Conservation (phyloP, 2,329 filamentous ascomycete species). For the Aspergillus brunneoviolaceus region DNA sequence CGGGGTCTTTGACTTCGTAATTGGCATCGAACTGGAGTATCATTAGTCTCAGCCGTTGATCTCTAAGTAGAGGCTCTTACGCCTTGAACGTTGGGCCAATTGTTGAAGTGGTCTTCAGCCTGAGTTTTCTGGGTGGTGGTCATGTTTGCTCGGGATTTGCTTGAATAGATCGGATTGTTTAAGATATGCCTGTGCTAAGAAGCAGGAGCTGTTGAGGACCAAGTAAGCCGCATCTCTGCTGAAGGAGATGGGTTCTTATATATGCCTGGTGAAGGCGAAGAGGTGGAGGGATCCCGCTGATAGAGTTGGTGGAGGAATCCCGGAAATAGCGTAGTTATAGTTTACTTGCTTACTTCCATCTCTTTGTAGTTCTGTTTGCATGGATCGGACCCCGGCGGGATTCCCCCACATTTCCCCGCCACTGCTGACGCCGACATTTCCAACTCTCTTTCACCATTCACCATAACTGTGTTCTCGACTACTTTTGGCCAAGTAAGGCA, state of each 20-base stretch:
- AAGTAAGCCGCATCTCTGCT: neutral
- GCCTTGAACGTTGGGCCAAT: constrained; percentile 55
- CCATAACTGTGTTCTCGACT: too few species aligned
- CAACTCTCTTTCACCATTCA: neutral
- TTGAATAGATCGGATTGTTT: neutral
- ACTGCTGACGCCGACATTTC: neutral
- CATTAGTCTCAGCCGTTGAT: too few species aligned
- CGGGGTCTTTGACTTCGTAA: constrained; percentile 64
- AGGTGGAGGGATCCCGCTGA: constrained; percentile 4
- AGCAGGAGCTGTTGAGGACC: neutral
- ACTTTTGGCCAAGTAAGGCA: too few species aligned
- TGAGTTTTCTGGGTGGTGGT: neutral
- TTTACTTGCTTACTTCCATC: too few species aligned
- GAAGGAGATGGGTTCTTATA: too few species aligned
- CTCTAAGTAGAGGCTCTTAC: constrained; percentile 26
- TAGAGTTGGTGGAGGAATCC: neutral
- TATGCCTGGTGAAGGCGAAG: neutral
- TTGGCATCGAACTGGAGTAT: constrained; percentile 63
- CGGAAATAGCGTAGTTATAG: neutral
- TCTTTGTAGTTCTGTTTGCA: neutral
- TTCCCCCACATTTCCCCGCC: neutral
- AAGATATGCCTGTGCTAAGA: neutral
- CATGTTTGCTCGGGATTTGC: neutral
- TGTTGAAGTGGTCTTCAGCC: constrained; percentile 31
- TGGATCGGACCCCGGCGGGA: neutral